Conservation (phyloP, 2,329 filamentous ascomycete species). For the Ambrosiella beaveri region DNA sequence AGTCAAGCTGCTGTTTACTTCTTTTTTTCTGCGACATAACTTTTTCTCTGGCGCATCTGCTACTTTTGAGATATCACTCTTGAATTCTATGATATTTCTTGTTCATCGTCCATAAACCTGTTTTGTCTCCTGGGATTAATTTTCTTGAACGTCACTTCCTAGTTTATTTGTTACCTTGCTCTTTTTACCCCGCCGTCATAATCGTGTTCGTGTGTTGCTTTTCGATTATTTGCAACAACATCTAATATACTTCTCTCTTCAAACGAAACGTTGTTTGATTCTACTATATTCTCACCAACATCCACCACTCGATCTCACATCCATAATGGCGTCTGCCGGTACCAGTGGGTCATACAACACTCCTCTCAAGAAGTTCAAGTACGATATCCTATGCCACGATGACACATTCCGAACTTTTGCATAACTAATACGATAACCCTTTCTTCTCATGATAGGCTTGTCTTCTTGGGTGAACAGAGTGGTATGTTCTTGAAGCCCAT, state of each 20-base stretch:
- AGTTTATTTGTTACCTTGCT: background rate
- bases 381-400: constrained; percentile 17
- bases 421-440: constrained; percentile 8
- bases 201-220: background rate
- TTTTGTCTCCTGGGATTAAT: background rate
- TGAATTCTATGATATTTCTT: background rate
- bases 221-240: background rate
- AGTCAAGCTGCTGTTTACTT: background rate
- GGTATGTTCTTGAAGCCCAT: constrained; percentile 41
- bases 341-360: constrained; percentile 83
- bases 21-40: background rate
- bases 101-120: background rate
- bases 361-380: constrained; percentile 99
- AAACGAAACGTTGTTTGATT: background rate
- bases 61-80: background rate
- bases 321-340: constrained; percentile 60
- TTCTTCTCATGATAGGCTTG: constrained; percentile 42
- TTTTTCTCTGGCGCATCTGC: background rate
- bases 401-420: background rate
- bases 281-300: background rate
- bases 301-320: background rate
- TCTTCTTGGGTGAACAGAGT: constrained; percentile 96
- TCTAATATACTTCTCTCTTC: constrained; percentile 2
- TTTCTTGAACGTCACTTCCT: background rate
- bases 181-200: background rate